Evolutionary conservation across 306 rosid species (phyloP).

Genomic region (Cajanus cajan): DNA sequence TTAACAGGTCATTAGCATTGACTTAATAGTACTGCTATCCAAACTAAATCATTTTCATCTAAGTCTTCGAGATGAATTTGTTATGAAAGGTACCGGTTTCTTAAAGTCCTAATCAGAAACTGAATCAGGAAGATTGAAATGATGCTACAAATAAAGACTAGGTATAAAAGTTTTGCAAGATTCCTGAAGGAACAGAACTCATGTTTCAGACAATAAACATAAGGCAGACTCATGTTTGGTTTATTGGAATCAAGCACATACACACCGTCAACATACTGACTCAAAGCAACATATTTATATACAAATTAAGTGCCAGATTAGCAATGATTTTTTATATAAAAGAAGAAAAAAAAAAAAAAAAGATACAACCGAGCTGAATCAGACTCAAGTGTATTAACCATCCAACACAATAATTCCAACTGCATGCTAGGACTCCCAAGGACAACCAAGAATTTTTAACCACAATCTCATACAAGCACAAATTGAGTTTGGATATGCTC

Average conservation of each 20-base stretch:
- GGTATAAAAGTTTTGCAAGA: neutral
- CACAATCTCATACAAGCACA: neutral
- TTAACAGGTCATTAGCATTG: neutral
- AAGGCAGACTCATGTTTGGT: no score
- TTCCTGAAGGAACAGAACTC: neutral
- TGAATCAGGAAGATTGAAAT: neutral
- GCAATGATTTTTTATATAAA: neutral
- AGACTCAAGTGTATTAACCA: no score
- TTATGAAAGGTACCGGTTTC: neutral
- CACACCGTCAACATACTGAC: no score
- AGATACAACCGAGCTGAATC: no score
- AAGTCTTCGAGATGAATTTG: neutral
- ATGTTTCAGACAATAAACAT: neutral
- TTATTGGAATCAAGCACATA: no score
- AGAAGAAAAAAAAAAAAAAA: neutral
- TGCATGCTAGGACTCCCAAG: slow-evolving; percentile 4
- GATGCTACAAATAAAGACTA: neutral
- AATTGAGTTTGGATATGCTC: neutral
- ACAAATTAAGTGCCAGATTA: neutral
- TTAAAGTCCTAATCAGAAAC: neutral
- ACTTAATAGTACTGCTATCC: neutral
- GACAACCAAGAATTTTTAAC: neutral
- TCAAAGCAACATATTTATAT: no score
- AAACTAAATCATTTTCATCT: neutral
- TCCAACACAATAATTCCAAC: neutral